phyloP scores from a whole-genome alignment of 306 rosid genomes.

The Aeschynomene evenia region DNA sequence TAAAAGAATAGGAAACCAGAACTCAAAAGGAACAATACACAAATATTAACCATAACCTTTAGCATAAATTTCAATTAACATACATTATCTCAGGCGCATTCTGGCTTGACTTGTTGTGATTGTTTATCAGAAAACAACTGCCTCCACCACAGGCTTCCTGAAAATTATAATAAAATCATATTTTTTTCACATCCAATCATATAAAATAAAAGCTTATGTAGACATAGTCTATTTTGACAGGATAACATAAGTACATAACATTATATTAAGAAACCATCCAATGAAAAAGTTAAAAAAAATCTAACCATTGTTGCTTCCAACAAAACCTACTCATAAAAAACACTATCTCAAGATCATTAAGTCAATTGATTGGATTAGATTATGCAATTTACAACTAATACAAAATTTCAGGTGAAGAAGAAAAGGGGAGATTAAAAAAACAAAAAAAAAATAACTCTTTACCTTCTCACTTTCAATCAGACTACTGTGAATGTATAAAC shows the following conservation, averaged over 20 bases:
- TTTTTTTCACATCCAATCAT: constrained; percentile 8
- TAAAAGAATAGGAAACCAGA: not conserved
- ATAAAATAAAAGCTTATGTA: constrained; percentile 20
- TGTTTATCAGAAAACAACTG: constrained; percentile 72
- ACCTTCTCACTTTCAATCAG: not conserved
- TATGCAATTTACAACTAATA: constrained; percentile 10
- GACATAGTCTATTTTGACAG: not conserved
- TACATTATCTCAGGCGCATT: constrained; percentile 69
- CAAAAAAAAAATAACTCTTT: not conserved
- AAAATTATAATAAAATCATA: constrained; percentile 9
- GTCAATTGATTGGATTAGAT: not conserved
- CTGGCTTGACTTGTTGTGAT: constrained; percentile 50
- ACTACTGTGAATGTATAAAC: not conserved
- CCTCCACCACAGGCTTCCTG: constrained; percentile 83
- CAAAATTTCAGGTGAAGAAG: constrained; percentile 10
- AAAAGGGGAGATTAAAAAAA: no score
- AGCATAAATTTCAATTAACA: constrained; percentile 29
- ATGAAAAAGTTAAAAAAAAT: not conserved
- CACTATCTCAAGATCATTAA: not conserved
- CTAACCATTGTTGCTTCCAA: constrained; percentile 9
- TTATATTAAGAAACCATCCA: constrained; percentile 12
- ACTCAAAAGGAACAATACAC: not conserved
- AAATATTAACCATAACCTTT: constrained; percentile 7
- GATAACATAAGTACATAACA: constrained; percentile 3
- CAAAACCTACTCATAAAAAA: constrained; percentile 20